A percentile compares a stretch with the other conserved stretches of the same genome.
Evolutionary conservation across 225 moss, liverwort and hornwort species (phyloP).

Genomic region (Thuidium tamariscinum): DNA sequence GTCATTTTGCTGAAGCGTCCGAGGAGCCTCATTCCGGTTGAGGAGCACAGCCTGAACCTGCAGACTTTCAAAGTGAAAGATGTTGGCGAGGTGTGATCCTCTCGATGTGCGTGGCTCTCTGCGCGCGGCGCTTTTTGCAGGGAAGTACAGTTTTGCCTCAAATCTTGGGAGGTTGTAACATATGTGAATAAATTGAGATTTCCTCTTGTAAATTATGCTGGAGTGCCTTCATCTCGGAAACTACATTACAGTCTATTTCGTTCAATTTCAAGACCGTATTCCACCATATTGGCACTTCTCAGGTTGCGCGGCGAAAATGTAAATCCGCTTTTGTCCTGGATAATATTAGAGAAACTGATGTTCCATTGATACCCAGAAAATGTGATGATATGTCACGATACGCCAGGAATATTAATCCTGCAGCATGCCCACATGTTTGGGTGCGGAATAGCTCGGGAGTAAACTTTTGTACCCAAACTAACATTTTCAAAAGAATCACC

Average conservation of each 20-base stretch:
- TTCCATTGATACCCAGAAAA: not conserved
- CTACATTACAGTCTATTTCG: not conserved
- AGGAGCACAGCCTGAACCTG: not conserved
- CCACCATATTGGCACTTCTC: not conserved
- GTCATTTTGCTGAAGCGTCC: conserved; percentile 15
- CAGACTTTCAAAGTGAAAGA: conserved; percentile 24
- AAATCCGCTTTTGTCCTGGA: too few relatives aligned
- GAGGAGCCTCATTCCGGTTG: not conserved
- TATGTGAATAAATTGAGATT: conserved; percentile 3
- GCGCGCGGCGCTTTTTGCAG: too few relatives aligned
- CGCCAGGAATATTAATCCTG: not conserved
- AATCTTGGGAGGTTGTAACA: too few relatives aligned
- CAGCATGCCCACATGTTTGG: not conserved
- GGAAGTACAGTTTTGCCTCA: too few relatives aligned
- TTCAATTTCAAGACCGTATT: not conserved
- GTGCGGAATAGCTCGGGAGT: not conserved
- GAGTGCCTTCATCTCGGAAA: not conserved
- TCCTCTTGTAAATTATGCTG: not conserved
- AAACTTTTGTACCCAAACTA: not conserved
- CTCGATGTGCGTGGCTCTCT: too few relatives aligned
- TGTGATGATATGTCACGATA: too few relatives aligned
- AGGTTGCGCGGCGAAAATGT: not conserved
- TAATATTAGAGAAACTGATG: not conserved
- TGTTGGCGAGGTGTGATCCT: not conserved
- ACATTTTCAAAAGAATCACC: not conserved